These are phyloP conservation scores for Xylaria castorea DNA, from an alignment of 495 filamentous ascomycete species.

Conservation along the genomic window DNA sequence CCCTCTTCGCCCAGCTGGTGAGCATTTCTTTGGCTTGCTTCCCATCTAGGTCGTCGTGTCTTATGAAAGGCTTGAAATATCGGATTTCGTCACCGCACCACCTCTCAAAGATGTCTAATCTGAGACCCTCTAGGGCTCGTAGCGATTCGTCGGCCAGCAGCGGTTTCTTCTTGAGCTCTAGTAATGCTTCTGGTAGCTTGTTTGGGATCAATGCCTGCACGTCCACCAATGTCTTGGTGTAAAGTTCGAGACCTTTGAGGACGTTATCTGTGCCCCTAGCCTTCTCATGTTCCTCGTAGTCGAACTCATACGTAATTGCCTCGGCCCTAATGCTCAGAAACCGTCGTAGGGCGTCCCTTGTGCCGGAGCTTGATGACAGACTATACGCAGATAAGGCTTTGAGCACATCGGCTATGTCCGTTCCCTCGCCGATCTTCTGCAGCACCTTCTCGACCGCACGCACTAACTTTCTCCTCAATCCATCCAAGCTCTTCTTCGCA, in stretches of 20 bases:
- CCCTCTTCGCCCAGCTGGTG: constrained; percentile 74
- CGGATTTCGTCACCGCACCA: constrained; percentile 86
- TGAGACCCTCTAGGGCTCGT: constrained; percentile 67
- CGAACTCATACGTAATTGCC: constrained; percentile 66
- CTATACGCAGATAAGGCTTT: constrained; percentile 81
- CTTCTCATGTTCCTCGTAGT: constrained; percentile 45
- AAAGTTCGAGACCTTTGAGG: constrained; percentile 70
- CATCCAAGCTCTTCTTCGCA: constrained; percentile 66
- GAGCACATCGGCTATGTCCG: constrained; percentile 64
- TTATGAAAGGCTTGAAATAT: constrained; percentile 89
- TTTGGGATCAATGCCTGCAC: constrained; percentile 77
- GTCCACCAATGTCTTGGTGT: constrained; percentile 76
- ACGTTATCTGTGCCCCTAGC: constrained; percentile 54
- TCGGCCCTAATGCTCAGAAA: constrained; percentile 78
- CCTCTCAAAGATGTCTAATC: constrained; percentile 78
- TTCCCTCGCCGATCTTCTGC: constrained; percentile 50
- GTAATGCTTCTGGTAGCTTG: constrained; percentile 72
- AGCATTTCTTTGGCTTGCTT: constrained; percentile 69
- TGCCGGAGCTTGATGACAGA: constrained; percentile 80
- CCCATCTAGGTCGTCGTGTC: constrained; percentile 78
- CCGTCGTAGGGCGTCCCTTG: constrained; percentile 79
- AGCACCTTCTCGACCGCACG: constrained; percentile 72
- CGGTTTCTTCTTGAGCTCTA: constrained; percentile 69
- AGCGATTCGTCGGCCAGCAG: constrained; percentile 75
- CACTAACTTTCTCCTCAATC: constrained; percentile 65